Conservation (phyloP, 495 filamentous ascomycete species). For the Lasiosphaeriaceae sp. region DNA sequence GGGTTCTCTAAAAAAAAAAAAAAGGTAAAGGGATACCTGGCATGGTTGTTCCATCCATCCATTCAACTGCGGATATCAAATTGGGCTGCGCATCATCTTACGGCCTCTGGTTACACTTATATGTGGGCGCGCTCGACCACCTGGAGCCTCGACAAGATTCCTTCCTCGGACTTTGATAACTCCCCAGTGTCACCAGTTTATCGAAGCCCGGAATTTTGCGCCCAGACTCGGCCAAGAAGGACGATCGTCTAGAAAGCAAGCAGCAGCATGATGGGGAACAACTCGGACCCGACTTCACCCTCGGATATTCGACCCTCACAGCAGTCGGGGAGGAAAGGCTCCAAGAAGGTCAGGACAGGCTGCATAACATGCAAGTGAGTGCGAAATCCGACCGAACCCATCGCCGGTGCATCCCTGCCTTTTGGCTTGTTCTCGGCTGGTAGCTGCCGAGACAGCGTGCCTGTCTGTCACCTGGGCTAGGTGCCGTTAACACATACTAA, state of each 20-base stretch:
- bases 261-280: conserved; percentile 13
- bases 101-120: background rate
- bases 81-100: background rate
- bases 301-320: conserved; percentile 13
- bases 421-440: background rate
- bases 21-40: background rate
- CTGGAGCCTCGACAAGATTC: background rate
- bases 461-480: too few species aligned
- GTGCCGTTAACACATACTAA: conserved; percentile 2
- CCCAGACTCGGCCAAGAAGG: background rate
- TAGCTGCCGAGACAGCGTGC: background rate
- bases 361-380: conserved; percentile 38
- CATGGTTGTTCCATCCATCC: background rate
- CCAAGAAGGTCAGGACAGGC: conserved; percentile 33
- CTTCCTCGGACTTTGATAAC: background rate
- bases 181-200: background rate
- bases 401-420: background rate
- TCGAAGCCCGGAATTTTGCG: background rate
- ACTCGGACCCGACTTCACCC: conserved; percentile 25
- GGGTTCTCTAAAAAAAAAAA: background rate
- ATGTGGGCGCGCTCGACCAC: background rate
- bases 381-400: background rate
- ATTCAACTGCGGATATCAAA: background rate
- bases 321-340: conserved; percentile 29
- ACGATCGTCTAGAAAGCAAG: background rate